These are phyloP conservation scores for Trypanosomatidae sp. DNA, from an alignment of 208 protist species.

Conservation along the genomic window DNA sequence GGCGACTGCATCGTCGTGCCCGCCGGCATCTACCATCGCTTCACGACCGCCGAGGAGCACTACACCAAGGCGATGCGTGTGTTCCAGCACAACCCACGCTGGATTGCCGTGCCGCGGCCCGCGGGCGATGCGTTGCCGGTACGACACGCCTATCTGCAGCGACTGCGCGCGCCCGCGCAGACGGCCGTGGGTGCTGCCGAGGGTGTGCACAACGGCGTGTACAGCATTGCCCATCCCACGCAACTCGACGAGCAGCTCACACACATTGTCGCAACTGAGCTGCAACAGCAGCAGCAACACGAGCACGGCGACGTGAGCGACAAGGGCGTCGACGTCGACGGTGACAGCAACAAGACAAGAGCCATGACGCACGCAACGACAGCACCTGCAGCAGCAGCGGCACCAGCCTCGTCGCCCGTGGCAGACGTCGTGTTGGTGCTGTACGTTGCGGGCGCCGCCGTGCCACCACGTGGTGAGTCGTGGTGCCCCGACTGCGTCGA, in stretches of 20 bases:
- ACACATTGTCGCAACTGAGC: conserved; percentile 6
- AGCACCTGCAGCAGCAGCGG: too few relatives aligned
- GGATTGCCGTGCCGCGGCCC: conserved; percentile 41
- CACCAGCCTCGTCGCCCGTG: too few relatives aligned
- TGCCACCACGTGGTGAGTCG: conserved; percentile 31
- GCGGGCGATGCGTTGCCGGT: conserved; percentile 6
- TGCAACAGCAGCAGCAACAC: conserved; percentile 5
- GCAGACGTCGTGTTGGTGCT: conserved; percentile 36
- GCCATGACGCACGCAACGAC: too few relatives aligned
- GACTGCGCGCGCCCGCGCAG: conserved; percentile 5
- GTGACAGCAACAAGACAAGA: too few relatives aligned
- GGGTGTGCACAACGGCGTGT: conserved; percentile 7
- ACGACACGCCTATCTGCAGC: conserved; percentile 25
- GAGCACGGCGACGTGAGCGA: background rate
- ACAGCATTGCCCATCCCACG: conserved; percentile 14
- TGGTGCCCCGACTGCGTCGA: conserved; percentile 73
- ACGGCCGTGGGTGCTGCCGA: conserved; percentile 11
- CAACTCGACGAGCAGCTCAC: conserved; percentile 17
- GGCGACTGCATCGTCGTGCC: conserved; percentile 62
- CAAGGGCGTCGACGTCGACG: background rate
- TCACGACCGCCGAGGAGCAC: conserved; percentile 38
- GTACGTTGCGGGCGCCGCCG: conserved; percentile 31
- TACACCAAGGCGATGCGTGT: conserved; percentile 59
- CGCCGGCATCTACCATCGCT: conserved; percentile 82
- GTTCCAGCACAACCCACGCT: conserved; percentile 67